A percentile compares a stretch with the other conserved stretches of the same genome.
phyloP scores from a whole-genome alignment of 2,329 filamentous ascomycete species.

The Sphaerulina populicola region DNA sequence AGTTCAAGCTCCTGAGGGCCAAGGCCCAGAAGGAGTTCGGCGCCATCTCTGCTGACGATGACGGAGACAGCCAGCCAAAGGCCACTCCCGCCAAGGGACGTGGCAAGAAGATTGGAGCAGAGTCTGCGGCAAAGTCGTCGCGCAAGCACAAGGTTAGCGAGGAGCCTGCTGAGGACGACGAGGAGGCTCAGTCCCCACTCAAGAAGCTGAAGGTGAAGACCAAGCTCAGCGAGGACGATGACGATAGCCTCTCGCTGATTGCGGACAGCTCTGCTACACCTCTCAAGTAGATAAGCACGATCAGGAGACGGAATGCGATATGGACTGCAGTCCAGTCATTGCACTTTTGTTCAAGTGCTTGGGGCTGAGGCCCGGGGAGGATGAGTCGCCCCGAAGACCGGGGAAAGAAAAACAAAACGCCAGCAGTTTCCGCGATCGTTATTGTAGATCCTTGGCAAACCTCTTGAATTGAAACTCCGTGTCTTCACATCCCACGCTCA shows the following conservation, averaged over 20 bases:
- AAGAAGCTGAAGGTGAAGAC: constrained; percentile 11
- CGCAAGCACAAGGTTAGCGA: constrained; percentile 3
- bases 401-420: background rate
- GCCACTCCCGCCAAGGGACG: constrained; percentile 5
- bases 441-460: background rate
- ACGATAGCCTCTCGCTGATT: background rate
- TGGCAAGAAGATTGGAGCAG: background rate
- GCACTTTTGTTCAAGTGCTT: background rate
- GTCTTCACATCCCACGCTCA: background rate
- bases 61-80: background rate
- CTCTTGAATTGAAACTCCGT: background rate
- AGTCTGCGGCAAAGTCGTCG: background rate
- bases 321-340: background rate
- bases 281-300: too few relatives aligned
- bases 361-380: background rate
- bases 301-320: too few relatives aligned
- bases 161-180: background rate
- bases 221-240: background rate
- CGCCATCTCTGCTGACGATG: background rate
- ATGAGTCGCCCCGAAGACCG: background rate
- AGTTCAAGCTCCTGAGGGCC: background rate
- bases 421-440: background rate
- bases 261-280: too few relatives aligned
- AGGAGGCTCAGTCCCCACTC: background rate
- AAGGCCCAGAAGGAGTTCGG: constrained; percentile 4